Conservation (phyloP, 495 filamentous ascomycete genomes). For the Entonaema liquescens region DNA sequence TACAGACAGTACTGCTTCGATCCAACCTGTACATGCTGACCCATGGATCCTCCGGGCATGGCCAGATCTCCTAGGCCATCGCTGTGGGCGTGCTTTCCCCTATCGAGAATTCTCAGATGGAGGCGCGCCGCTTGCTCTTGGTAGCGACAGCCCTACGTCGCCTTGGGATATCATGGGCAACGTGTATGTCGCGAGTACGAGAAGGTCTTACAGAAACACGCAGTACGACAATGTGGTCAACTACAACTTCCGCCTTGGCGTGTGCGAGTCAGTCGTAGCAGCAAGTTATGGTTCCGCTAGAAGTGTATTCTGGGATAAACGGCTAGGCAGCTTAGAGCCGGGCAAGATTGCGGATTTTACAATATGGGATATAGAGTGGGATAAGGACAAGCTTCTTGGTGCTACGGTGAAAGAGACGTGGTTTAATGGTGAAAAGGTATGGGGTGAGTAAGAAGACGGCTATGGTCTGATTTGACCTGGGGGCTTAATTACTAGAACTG, state of each 20-base stretch:
- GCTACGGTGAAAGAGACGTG: slow-evolving; percentile 64
- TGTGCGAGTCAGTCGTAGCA: slow-evolving; percentile 63
- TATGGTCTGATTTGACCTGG: not conserved
- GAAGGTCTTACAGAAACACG: slow-evolving; percentile 61
- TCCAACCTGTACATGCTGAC: slow-evolving; percentile 71
- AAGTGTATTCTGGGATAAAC: slow-evolving; percentile 64
- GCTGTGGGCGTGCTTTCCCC: slow-evolving; percentile 66
- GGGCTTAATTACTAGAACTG: not conserved
- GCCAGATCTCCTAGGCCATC: slow-evolving; percentile 64
- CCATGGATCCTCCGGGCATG: slow-evolving; percentile 70
- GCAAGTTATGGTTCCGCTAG: slow-evolving; percentile 66
- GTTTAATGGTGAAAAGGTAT: slow-evolving; percentile 62
- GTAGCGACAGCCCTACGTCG: slow-evolving; percentile 69
- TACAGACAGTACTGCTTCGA: slow-evolving; percentile 59
- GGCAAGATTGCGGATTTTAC: slow-evolving; percentile 67
- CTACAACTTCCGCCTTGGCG: slow-evolving; percentile 59
- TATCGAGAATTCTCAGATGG: slow-evolving; percentile 67
- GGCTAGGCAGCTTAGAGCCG: slow-evolving; percentile 58
- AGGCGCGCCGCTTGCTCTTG: slow-evolving; percentile 64
- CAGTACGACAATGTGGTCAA: slow-evolving; percentile 58
- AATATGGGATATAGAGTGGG: slow-evolving; percentile 66
- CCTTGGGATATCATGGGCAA: slow-evolving; percentile 64
- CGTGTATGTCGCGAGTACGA: slow-evolving; percentile 67
- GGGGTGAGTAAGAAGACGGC: not conserved
- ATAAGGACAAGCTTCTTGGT: slow-evolving; percentile 57